Conservation (phyloP, 441 rosid genomes). For the Aquilaria agallochum region DNA sequence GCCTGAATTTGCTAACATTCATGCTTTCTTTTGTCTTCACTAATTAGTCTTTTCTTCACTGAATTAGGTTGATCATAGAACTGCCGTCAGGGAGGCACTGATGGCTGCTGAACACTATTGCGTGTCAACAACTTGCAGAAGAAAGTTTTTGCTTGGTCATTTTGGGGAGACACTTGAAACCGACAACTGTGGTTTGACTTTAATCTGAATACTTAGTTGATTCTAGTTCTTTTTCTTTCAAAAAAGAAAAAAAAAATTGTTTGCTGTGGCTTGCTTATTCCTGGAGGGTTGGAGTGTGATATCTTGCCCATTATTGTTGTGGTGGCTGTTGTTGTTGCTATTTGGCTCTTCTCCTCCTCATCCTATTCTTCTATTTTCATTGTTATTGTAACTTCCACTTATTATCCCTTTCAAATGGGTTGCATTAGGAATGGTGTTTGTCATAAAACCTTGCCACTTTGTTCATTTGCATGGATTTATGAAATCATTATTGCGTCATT, state of each 20-base stretch:
- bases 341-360: no score
- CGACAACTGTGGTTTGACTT: constrained; percentile 39
- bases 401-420: no score
- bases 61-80: constrained; percentile 38
- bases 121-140: constrained; percentile 39
- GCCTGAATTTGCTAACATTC: background rate
- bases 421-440: no score
- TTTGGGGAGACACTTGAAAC: constrained; percentile 36
- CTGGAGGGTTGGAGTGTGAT: no score
- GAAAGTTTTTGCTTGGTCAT: constrained; percentile 45
- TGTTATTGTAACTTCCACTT: background rate
- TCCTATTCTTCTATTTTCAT: background rate
- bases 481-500: no score
- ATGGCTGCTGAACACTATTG: constrained; percentile 41
- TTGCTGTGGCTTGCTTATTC: no score
- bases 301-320: no score
- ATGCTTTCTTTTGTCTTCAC: constrained; percentile 1
- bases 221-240: no score
- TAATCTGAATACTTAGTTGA: constrained; percentile 2
- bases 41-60: constrained; percentile 8
- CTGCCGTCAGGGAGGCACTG: constrained; percentile 34
- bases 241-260: no score
- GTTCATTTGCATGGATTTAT: no score
- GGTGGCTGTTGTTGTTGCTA: no score
- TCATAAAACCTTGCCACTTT: no score